Base-by-base conservation (phyloP, 345 rosid species). In the Erodium maritimum region DNA sequence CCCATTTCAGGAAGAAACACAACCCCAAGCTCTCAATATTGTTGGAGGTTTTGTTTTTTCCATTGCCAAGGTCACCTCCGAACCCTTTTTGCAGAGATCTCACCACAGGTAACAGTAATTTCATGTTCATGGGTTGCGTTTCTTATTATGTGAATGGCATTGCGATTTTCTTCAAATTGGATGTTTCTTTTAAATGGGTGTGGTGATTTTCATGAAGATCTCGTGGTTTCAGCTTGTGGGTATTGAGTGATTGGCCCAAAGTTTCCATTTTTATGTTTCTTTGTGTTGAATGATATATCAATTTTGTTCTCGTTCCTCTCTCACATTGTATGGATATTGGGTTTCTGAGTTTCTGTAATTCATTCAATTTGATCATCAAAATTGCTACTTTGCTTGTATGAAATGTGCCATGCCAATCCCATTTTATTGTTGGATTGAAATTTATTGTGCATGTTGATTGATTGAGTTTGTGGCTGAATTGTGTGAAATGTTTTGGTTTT, bases 401-500 rank as follows among this genome's bases (percentile, higher is more conserved):
- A n/a, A n/a, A n/a, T n/a, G n/a, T n/a, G n/a, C n/a, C n/a, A n/a
- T n/a, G n/a, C n/a, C n/a, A n/a, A n/a, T n/a, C n/a, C n/a, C n/a
- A n/a, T n/a, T n/a, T n/a, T n/a, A n/a, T n/a, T n/a, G n/a, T n/a
- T n/a, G n/a, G n/a, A n/a, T 25, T 25, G 33, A 7, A 25, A 25
- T 2, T 25, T 25, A 7, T 25, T 25, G 7, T 37, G 46, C 46
- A 37, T 20, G 56, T 10, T 19, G 23, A 5, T 52, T n/a, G 19
- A 1, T 19, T 19, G 56, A 54, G 33, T 19, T 54, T 54, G 14
- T 51, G 55, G 5, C 20, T 21, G 17, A 10, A 12, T 20, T 12
- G n/a, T 1, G 16, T 66, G n/a, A n/a, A n/a, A n/a, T 64, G 73
- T 50, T 57, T 61, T 60, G 61, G 69, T 58, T 66, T 57, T 62